Conservation (phyloP, 805 yeast genomes). For the Metschnikowia picachoensis region DNA sequence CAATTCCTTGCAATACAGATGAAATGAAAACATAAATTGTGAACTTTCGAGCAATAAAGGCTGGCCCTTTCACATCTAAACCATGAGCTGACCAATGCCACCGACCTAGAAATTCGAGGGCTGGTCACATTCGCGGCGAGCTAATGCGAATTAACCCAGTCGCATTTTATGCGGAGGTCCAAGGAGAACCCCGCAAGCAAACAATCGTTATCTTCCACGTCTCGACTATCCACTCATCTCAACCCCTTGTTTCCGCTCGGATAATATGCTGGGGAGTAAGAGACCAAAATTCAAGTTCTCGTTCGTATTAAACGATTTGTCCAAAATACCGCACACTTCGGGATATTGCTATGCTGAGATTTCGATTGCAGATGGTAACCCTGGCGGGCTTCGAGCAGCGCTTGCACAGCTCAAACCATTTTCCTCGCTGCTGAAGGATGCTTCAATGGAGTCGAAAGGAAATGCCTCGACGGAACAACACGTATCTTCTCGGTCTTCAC, state of each 20-base stretch:
- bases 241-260: too few relatives aligned
- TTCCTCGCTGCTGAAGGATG: conserved; percentile 7
- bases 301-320: conserved; percentile 60
- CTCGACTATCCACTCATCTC: not conserved
- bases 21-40: too few relatives aligned
- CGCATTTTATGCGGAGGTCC: too few relatives aligned
- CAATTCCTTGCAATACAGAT: too few relatives aligned
- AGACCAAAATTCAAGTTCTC: conserved; percentile 62
- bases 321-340: conserved; percentile 78
- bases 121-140: too few relatives aligned
- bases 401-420: conserved; percentile 14
- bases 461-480: not conserved
- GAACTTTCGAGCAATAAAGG: too few relatives aligned
- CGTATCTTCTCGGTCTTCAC: conserved; percentile 12
- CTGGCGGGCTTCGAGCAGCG: conserved; percentile 12
- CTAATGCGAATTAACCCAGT: too few relatives aligned
- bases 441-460: not conserved
- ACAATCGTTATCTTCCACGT: not conserved
- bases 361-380: conserved; percentile 49
- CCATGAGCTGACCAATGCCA: too few relatives aligned
- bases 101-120: too few relatives aligned
- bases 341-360: conserved; percentile 68
- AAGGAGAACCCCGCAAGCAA: not conserved
- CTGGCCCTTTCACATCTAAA: too few relatives aligned
- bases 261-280: conserved; percentile 20